Evolutionary conservation across 345 rosid genomes (phyloP).

Genomic region (Moringa oleifera): DNA sequence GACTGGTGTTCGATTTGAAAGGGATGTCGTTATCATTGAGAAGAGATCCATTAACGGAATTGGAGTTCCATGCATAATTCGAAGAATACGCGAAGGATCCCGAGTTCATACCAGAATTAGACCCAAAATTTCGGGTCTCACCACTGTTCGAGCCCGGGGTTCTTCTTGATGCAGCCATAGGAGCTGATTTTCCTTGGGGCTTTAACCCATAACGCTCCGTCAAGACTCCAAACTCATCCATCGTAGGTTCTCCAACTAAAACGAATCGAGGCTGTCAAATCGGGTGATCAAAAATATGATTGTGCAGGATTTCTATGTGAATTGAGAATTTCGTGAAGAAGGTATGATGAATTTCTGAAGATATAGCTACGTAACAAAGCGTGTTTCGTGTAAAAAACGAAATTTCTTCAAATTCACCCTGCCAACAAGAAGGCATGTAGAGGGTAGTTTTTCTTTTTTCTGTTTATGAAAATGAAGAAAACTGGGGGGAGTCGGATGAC

Average conservation of each 20-base stretch:
- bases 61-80: slow-evolving; percentile 26
- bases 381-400: not conserved
- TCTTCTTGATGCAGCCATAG: slow-evolving; percentile 65
- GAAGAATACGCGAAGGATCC: slow-evolving; percentile 20
- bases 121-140: slow-evolving; percentile 24
- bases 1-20: slow-evolving; percentile 20
- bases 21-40: slow-evolving; percentile 22
- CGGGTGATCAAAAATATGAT: not conserved
- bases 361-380: not conserved
- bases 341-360: not conserved
- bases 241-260: slow-evolving; percentile 2
- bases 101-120: slow-evolving; percentile 8
- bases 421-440: too few relatives aligned
- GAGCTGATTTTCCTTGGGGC: slow-evolving; percentile 84
- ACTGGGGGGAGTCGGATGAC: slow-evolving; percentile 17
- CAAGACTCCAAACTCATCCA: slow-evolving; percentile 84
- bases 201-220: slow-evolving; percentile 82
- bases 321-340: not conserved
- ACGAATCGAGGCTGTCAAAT: not conserved
- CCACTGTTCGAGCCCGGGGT: slow-evolving; percentile 19
- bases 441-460: not conserved
- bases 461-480: slow-evolving; percentile 3
- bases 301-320: not conserved
- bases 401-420: too few relatives aligned
- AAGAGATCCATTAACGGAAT: slow-evolving; percentile 28